Evolutionary conservation across 805 yeast genomes (phyloP), one percentile per base, ranked within the genome.

Genomic region (Ogataea chonburiensis): DNA sequence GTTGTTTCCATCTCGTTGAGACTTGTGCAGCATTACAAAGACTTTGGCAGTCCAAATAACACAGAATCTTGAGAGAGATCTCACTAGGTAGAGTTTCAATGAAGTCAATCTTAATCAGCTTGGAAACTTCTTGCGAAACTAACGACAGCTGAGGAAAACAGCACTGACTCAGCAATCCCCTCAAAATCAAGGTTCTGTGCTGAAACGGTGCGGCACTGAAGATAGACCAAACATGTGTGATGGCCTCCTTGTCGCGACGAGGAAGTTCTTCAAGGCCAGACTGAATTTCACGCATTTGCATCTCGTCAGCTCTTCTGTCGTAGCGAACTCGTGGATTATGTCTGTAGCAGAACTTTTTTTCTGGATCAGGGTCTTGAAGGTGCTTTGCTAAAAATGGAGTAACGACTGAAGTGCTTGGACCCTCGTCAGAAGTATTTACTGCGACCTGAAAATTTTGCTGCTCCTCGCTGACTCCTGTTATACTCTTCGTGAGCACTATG

Each of bases 91-190:
- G 69, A 5, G 88, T 80, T 25, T 84, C 69, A 21, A 93, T 77
- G 55, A 88, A 91, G 63, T 93, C 98, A 43, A 93, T 86, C 48
- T 89, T 79, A 42, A 93, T 83, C 52, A 93, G 67, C 25, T 77
- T 73, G 21, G 81, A 74, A 14, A 93, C 83, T 53, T 87, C 91
- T 46, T 83, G 79, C 1, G 94, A 76, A 4, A 91, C 76, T 42
- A 79, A 78, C n/a, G 95, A 86, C 14, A 93, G 68, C 55, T 89
- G 96, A 1, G 98, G 97, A 64, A 87, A 89, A 52, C 98, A 93
- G 60, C 98, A 87, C 58, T 87, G 95, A 4, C 86, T 70, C 28
- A 93, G 64, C 22, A 93, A 63, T 1, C 98, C 97, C 55, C 84
- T 83, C 32, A 93, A 63, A 1, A 91, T 85, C 28, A 91, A 66